phyloP scores from a whole-genome alignment of 2,329 filamentous ascomycete genomes.

The Penicillium sp. region DNA sequence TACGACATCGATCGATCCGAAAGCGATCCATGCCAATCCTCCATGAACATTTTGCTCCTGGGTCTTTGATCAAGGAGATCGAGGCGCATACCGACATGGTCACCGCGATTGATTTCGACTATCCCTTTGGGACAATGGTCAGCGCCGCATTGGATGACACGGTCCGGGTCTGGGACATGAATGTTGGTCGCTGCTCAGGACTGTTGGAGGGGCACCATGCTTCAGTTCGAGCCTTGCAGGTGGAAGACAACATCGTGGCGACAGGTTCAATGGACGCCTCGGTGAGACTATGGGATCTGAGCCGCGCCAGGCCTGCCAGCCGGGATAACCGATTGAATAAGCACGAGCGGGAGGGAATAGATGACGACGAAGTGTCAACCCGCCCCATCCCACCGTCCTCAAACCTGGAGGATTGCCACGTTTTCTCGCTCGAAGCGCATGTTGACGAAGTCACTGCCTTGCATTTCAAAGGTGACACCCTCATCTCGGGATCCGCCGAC shows the following conservation, averaged over 20 bases:
- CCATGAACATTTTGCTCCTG: conserved; percentile 90
- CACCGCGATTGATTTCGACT: conserved; percentile 90
- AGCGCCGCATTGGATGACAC: conserved; percentile 89
- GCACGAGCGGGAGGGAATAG: conserved; percentile 42
- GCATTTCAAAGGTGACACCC: conserved; percentile 79
- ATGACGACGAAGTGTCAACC: conserved; percentile 40
- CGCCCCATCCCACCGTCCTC: conserved; percentile 62
- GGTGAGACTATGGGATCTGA: conserved; percentile 91
- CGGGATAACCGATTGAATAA: conserved; percentile 49
- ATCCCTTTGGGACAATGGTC: conserved; percentile 93
- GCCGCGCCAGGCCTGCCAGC: conserved; percentile 76
- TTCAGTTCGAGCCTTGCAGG: conserved; percentile 84
- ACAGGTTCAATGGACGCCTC: conserved; percentile 94
- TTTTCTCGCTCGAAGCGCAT: conserved; percentile 85
- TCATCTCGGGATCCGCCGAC: conserved; percentile 93
- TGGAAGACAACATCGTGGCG: conserved; percentile 91
- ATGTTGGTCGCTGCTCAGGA: conserved; percentile 85
- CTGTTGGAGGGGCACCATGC: conserved; percentile 89
- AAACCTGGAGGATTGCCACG: conserved; percentile 79
- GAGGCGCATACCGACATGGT: conserved; percentile 83
- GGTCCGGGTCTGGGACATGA: conserved; percentile 93
- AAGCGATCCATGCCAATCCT: conserved; percentile 80
- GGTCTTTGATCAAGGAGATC: conserved; percentile 80
- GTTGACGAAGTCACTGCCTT: conserved; percentile 92
- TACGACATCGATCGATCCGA: conserved; percentile 44